phyloP scores from a whole-genome alignment of 2,329 filamentous ascomycete genomes.

The Penicillium concentricum region DNA sequence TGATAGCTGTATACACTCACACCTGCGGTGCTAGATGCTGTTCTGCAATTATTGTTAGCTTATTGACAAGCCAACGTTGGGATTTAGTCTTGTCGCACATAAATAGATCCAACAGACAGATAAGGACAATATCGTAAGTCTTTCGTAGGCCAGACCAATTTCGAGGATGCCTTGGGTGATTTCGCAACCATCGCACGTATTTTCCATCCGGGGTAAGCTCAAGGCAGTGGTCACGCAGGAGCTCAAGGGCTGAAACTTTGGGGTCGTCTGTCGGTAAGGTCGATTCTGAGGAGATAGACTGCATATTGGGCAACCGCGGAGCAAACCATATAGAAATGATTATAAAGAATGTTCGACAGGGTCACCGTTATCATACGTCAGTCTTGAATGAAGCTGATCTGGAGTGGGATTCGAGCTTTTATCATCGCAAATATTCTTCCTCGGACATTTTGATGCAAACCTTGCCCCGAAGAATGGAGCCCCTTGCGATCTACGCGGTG shows the following conservation, averaged over 20 bases:
- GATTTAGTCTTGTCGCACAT: constrained; percentile 22
- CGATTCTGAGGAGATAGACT: constrained; percentile 5
- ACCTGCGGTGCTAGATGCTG: constrained; percentile 37
- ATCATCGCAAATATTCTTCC: not conserved
- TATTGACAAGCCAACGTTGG: too few relatives aligned
- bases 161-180: constrained; percentile 32
- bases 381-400: not conserved
- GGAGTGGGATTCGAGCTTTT: constrained; percentile 3
- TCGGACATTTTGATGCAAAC: constrained; percentile 2
- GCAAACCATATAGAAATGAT: not conserved
- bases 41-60: constrained; percentile 25
- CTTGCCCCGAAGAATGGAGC: constrained; percentile 5
- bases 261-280: constrained; percentile 7
- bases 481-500: constrained; percentile 6
- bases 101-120: constrained; percentile 35
- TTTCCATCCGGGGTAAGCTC: constrained; percentile 31
- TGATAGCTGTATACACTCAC: constrained; percentile 19
- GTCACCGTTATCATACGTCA: not conserved
- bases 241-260: constrained; percentile 13
- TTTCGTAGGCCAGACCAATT: constrained; percentile 33
- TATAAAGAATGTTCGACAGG: not conserved
- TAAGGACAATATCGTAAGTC: constrained; percentile 27
- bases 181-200: constrained; percentile 32
- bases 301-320: constrained; percentile 12
- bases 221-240: constrained; percentile 27